phyloP scores from a whole-genome alignment of 371 early-diverging fungal genomes.

The Mucor saturninus region DNA sequence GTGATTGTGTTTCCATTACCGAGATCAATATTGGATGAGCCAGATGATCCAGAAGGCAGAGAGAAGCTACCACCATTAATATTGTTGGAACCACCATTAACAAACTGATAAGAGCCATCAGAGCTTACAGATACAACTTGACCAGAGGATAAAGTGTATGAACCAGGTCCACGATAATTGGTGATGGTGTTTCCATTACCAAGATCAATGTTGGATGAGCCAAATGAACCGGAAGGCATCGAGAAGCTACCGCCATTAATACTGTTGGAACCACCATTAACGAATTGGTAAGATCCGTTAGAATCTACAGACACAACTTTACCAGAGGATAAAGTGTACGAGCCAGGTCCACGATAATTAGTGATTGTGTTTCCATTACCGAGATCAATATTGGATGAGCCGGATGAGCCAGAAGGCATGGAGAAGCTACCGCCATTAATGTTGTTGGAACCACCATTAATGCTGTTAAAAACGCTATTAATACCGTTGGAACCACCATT shows the following conservation, averaged over 20 bases:
- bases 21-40: not conserved
- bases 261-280: not conserved
- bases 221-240: no score
- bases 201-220: not conserved
- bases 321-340: conserved; percentile 5
- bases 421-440: no score
- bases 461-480: no score
- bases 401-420: not conserved
- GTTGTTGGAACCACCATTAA: no score
- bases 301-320: not conserved
- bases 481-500: no score
- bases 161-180: not conserved
- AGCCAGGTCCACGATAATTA: conserved; percentile 9
- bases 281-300: not conserved
- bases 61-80: not conserved
- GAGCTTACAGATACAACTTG: no score
- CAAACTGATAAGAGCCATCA: not conserved
- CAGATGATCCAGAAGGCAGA: not conserved
- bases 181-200: no score
- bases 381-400: not conserved
- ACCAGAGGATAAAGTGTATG: not conserved
- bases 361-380: not conserved
- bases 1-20: not conserved
- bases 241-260: no score
- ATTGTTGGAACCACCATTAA: not conserved